Percentiles rank a stretch among this genome's conserved stretches.
Conservation (phyloP, 2,329 filamentous ascomycete genomes). For the Immersiporthe knoxdaviesiana region DNA sequence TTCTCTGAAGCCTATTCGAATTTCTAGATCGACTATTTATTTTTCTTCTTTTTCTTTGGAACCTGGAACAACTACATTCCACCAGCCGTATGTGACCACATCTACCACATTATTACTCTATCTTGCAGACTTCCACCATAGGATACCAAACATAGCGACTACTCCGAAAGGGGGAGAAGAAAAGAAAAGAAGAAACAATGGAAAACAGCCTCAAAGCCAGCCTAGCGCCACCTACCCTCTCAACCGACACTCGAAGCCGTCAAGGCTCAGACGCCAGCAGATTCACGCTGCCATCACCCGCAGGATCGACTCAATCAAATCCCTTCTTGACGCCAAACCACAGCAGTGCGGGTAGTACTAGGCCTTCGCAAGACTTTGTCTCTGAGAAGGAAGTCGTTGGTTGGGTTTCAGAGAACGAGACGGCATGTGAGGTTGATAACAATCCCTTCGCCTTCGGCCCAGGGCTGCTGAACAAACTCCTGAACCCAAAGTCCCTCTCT, state of each 20-base stretch:
- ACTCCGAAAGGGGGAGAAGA: no score
- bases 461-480: constrained; percentile 73
- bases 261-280: constrained; percentile 23
- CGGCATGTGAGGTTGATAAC: constrained; percentile 65
- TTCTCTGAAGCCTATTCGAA: no score
- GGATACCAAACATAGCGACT: not conserved
- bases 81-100: not conserved
- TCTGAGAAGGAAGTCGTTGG: constrained; percentile 57
- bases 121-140: not conserved
- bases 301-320: constrained; percentile 24
- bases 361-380: constrained; percentile 13
- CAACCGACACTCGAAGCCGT: constrained; percentile 23
- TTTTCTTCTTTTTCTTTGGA: not conserved
- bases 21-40: not conserved
- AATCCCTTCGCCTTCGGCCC: constrained; percentile 74
- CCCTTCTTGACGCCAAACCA: constrained; percentile 28
- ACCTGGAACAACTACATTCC: not conserved
- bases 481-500: constrained; percentile 75
- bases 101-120: not conserved
- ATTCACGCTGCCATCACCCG: constrained; percentile 21
- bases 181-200: not conserved
- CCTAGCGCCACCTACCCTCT: constrained; percentile 24
- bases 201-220: constrained; percentile 6
- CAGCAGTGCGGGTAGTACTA: constrained; percentile 19
- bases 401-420: constrained; percentile 71